Evolutionary conservation across 2,329 filamentous ascomycete genomes (phyloP).

Genomic region (Aspergillus calidoustus): DNA sequence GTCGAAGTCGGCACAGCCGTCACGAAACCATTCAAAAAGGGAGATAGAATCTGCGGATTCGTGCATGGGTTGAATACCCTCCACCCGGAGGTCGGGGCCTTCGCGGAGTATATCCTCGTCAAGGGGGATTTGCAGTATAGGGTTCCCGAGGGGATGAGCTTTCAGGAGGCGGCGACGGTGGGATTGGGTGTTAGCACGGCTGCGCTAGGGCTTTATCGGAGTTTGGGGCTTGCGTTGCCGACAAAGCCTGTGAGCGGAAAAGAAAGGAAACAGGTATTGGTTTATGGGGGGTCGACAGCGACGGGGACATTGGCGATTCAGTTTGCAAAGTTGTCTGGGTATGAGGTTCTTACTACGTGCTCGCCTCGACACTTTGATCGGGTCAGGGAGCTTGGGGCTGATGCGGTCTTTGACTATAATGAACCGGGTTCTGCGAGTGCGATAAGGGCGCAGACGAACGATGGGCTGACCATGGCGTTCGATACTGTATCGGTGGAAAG

Average conservation of each 20-base stretch:
- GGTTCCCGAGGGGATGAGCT: neutral
- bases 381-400: slow-evolving; percentile 17
- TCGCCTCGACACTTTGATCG: slow-evolving; percentile 16
- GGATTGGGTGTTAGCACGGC: neutral
- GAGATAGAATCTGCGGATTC: slow-evolving; percentile 3
- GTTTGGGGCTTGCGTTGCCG: neutral
- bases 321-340: slow-evolving; percentile 5
- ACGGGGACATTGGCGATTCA: slow-evolving; percentile 12
- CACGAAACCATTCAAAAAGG: neutral
- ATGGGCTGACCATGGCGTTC: slow-evolving; percentile 13
- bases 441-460: slow-evolving; percentile 18
- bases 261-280: neutral
- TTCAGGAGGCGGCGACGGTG: slow-evolving; percentile 8
- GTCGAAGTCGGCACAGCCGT: neutral
- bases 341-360: slow-evolving; percentile 7
- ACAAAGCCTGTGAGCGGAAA: neutral
- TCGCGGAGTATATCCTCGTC: neutral
- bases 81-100: neutral
- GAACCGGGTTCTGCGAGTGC: slow-evolving; percentile 2
- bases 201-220: slow-evolving; percentile 1
- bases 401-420: slow-evolving; percentile 22
- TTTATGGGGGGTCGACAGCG: slow-evolving; percentile 6
- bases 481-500: slow-evolving; percentile 12
- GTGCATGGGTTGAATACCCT: neutral
- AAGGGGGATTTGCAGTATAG: neutral